These are phyloP conservation scores for Trypanosoma scelopori DNA, from an alignment of 208 protist species.

Conservation along the genomic window DNA sequence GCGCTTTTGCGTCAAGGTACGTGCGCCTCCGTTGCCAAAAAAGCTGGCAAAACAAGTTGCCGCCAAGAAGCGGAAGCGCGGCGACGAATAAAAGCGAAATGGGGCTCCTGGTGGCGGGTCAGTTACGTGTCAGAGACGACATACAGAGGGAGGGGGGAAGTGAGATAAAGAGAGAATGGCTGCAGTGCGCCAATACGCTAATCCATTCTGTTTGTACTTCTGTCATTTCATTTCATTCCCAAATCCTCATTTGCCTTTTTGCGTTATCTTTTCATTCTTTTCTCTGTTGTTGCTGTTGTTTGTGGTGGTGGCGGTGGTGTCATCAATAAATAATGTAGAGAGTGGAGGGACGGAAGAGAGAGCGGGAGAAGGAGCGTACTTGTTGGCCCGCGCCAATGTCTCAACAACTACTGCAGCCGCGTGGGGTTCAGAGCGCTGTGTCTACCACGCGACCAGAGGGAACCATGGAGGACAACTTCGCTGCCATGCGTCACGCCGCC, in stretches of 20 bases:
- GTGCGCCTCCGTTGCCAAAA: conserved; percentile 64
- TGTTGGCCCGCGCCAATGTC: not conserved
- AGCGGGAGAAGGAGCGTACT: not conserved
- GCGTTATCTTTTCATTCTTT: no score
- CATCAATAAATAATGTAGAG: no score
- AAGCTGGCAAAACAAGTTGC: conserved; percentile 31
- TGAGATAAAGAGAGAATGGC: no score
- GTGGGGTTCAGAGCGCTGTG: not conserved
- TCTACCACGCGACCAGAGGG: conserved; percentile 3
- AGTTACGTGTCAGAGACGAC: no score
- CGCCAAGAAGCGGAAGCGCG: conserved; percentile 30
- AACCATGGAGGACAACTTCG: conserved; percentile 50
- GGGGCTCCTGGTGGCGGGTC: not conserved
- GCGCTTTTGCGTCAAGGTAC: conserved; percentile 55
- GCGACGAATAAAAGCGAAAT: conserved; percentile 18
- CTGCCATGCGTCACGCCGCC: conserved; percentile 65
- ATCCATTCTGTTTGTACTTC: no score
- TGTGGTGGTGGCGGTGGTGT: no score
- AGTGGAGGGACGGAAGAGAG: not conserved
- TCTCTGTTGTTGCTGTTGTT: no score
- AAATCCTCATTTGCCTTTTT: no score
- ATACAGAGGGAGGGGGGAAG: no score
- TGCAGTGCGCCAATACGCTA: no score
- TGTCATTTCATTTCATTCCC: no score
- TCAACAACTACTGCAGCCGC: conserved; percentile 28